These are phyloP conservation scores for Phytophthora sp. DNA, from an alignment of 352 stramenopile species.

Conservation along the genomic window DNA sequence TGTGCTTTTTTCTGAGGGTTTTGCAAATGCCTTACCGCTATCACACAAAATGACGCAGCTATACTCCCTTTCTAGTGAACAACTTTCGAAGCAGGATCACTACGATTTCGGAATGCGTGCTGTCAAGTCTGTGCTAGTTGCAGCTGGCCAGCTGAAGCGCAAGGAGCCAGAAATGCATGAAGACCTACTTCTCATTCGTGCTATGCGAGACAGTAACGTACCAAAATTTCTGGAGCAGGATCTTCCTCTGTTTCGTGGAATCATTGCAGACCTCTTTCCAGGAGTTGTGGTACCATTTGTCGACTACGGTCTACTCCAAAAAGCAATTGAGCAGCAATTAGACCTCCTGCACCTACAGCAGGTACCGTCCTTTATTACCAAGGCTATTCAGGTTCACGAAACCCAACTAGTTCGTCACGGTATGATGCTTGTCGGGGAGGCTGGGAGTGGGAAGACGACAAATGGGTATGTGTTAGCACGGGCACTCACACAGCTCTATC, in stretches of 20 bases:
- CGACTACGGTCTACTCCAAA: constrained; percentile 92
- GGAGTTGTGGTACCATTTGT: constrained; percentile 94
- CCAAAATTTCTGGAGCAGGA: constrained; percentile 96
- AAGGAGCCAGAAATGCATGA: constrained; percentile 95
- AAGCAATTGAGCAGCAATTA: constrained; percentile 86
- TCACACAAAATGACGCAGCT: constrained; percentile 96
- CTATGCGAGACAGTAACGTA: constrained; percentile 96
- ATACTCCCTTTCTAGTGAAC: constrained; percentile 93
- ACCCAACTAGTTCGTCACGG: constrained; percentile 92
- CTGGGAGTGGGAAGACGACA: constrained; percentile 89
- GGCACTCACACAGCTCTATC: constrained; percentile 74
- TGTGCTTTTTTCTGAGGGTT: constrained; percentile 94
- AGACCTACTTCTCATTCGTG: constrained; percentile 94
- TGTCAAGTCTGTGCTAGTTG: constrained; percentile 94
- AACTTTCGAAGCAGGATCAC: constrained; percentile 95
- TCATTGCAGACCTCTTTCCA: constrained; percentile 95
- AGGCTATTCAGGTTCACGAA: constrained; percentile 91
- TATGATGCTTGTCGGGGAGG: constrained; percentile 95
- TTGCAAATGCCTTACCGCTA: constrained; percentile 91
- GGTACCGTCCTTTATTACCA: constrained; percentile 86
- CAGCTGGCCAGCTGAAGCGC: constrained; percentile 93
- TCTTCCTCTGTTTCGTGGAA: constrained; percentile 93
- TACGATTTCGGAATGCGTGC: constrained; percentile 96
- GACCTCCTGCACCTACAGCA: constrained; percentile 79
- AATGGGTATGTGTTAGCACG: constrained; percentile 81